These are phyloP conservation scores for Berkeleyomyces rouxiae DNA, from an alignment of 2,329 filamentous ascomycete genomes.

Conservation along the genomic window DNA sequence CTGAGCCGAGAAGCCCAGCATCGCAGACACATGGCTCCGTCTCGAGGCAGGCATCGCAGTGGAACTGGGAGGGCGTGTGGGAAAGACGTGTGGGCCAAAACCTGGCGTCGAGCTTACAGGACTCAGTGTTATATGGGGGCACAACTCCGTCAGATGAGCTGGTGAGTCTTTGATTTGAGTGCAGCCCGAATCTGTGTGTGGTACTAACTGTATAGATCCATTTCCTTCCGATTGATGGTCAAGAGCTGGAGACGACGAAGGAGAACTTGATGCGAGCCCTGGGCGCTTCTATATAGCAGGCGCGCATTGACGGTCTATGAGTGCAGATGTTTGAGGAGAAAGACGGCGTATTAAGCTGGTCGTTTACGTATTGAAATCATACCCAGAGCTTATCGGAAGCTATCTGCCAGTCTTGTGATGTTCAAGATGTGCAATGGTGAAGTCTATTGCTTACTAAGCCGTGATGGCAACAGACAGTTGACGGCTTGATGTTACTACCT, in stretches of 20 bases:
- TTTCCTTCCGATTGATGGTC: slow-evolving; percentile 47
- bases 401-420: not conserved
- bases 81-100: slow-evolving; percentile 71
- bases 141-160: slow-evolving; percentile 47
- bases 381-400: not conserved
- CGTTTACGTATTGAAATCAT: slow-evolving; percentile 10
- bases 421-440: not conserved
- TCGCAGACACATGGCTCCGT: slow-evolving; percentile 10
- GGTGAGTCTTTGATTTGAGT: slow-evolving; percentile 33
- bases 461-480: not conserved
- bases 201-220: slow-evolving; percentile 33
- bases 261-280: slow-evolving; percentile 38
- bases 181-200: slow-evolving; percentile 13
- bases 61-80: slow-evolving; percentile 98
- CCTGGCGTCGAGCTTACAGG: slow-evolving; percentile 59
- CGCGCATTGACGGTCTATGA: slow-evolving; percentile 19
- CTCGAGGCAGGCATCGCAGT: slow-evolving; percentile 55
- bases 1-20: slow-evolving; percentile 5
- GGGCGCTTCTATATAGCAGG: not conserved
- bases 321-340: slow-evolving; percentile 17
- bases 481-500: slow-evolving; percentile 9
- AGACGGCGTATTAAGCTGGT: not conserved
- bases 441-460: slow-evolving; percentile 12
- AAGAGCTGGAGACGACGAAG: slow-evolving; percentile 40
- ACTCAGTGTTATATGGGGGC: slow-evolving; percentile 60